Evolutionary conservation across 2,329 filamentous ascomycete genomes (phyloP), one percentile per base, ranked within the genome.

Genomic region (Neofusicoccum parvum): DNA sequence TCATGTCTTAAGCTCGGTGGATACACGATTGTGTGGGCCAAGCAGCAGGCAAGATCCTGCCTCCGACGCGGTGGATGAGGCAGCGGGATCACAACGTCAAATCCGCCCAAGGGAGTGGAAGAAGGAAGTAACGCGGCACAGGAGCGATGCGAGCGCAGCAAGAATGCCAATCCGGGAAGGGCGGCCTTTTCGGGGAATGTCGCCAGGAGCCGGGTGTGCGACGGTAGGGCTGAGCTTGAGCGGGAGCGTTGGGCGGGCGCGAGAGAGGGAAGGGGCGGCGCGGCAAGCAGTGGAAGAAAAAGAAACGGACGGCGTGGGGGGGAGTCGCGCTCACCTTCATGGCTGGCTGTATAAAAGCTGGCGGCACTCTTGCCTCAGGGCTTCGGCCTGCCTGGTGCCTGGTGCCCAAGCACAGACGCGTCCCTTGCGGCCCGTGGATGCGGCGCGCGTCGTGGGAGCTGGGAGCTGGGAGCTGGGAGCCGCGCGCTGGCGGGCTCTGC

Each of bases 1-100:
- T 62, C 66, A 67, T 67, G 66, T 64, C 64, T 63, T 48, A 59
- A 36, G 66, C 53, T 62, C 58, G 36, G 58, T 64, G 66, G 66
- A 66, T 50, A 65, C 66, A 67, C 66, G 66, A 67, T 64, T 34
- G 56, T 41, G 46, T 41, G 48, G 65, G 39, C 60, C 62, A 59
- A 60, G 65, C 50, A 63, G 65, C 54, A 60, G 62, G 49, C 51
- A 66, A 41, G 50, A 64, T 46, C 41, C 48, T 63, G 58, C 37
- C 37, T 36, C 62, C 58, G 53, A n/a, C 23, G 34, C 60, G 36
- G 50, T 36, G 58, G 59, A 53, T 41, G 51, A 39, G 62, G 50
- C 53, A 36, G 50, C 56, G 48, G 34, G 60, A 63, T 51, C 49
- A 53, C 65, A 45, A 27, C 46, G 50, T 49, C 56, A 53, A 53